Percentiles rank a stretch among this genome's conserved stretches.
Conservation (phyloP, 768 basidiomycete genomes). For the Dacryopinax primogenitus region DNA sequence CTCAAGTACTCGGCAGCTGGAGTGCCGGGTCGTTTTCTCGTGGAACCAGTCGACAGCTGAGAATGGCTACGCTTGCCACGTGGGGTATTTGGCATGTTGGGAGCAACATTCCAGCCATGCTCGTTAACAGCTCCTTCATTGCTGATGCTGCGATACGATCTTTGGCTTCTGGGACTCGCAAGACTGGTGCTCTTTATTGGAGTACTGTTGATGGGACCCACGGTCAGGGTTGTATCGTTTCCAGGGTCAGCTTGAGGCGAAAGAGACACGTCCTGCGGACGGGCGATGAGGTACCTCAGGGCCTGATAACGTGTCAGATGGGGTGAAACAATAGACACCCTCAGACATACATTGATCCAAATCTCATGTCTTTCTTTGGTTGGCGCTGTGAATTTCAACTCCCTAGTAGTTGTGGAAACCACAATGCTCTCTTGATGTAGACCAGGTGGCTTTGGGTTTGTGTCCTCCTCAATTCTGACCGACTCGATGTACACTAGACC, state of each 20-base stretch:
- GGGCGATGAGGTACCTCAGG: slow-evolving; percentile 74
- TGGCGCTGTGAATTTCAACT: slow-evolving; percentile 97
- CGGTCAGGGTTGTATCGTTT: slow-evolving; percentile 24
- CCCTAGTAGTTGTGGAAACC: slow-evolving; percentile 81
- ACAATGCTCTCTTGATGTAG: slow-evolving; percentile 86
- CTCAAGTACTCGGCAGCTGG: slow-evolving; percentile 84
- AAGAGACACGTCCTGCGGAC: slow-evolving; percentile 37
- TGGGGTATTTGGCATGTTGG: slow-evolving; percentile 42
- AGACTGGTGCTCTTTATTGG: slow-evolving; percentile 24
- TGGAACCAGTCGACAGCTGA: slow-evolving; percentile 61
- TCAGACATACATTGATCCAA: slow-evolving; percentile 67
- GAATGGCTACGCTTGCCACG: slow-evolving; percentile 67
- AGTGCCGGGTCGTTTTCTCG: slow-evolving; percentile 78
- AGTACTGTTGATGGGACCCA: slow-evolving; percentile 19
- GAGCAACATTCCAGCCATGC: slow-evolving; percentile 49
- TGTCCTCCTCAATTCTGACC: slow-evolving; percentile 82
- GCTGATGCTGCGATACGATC: slow-evolving; percentile 37
- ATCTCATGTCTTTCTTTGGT: slow-evolving; percentile 94
- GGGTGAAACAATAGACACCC: slow-evolving; percentile 11
- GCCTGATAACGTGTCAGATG: slow-evolving; percentile 41
- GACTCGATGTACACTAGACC: slow-evolving; percentile 81
- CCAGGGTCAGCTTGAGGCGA: slow-evolving; percentile 13
- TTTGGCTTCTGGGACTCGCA: slow-evolving; percentile 60
- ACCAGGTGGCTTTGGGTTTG: slow-evolving; percentile 92
- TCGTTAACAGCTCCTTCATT: slow-evolving; percentile 38